These are phyloP conservation scores for Platismatia glauca DNA, from an alignment of 495 filamentous ascomycete species.

Conservation along the genomic window DNA sequence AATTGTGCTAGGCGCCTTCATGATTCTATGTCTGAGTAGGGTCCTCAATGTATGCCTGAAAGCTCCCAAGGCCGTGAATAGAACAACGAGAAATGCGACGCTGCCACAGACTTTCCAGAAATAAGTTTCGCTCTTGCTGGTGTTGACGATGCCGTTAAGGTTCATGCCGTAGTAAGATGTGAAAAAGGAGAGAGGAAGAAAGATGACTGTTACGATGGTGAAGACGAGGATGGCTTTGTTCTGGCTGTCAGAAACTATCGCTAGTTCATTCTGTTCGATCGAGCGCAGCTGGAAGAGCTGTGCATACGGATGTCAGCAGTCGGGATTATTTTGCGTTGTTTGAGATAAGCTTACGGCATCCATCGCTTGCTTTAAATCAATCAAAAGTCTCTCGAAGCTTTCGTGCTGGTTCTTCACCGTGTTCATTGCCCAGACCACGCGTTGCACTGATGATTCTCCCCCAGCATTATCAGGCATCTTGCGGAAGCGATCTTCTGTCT, in stretches of 20 bases:
- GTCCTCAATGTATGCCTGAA: constrained; percentile 17
- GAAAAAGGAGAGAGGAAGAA: constrained; percentile 30
- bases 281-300: constrained; percentile 28
- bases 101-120: constrained; percentile 30
- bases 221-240: constrained; percentile 29
- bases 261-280: constrained; percentile 29
- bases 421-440: constrained; percentile 21
- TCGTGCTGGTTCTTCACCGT: constrained; percentile 20
- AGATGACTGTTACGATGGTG: constrained; percentile 27
- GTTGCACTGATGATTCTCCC: constrained; percentile 19
- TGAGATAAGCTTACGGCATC: constrained; percentile 17
- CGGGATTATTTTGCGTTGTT: neutral
- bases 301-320: neutral
- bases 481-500: constrained; percentile 20
- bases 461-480: constrained; percentile 19
- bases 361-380: constrained; percentile 23
- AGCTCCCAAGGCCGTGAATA: constrained; percentile 21
- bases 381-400: constrained; percentile 21
- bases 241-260: constrained; percentile 26
- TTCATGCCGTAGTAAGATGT: constrained; percentile 35
- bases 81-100: constrained; percentile 21
- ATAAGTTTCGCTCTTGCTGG: constrained; percentile 15
- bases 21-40: constrained; percentile 8
- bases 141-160: constrained; percentile 23
- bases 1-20: constrained; percentile 3